These are phyloP conservation scores for Globisporangium paddicum DNA, from an alignment of 352 stramenopile species.

Conservation along the genomic window DNA sequence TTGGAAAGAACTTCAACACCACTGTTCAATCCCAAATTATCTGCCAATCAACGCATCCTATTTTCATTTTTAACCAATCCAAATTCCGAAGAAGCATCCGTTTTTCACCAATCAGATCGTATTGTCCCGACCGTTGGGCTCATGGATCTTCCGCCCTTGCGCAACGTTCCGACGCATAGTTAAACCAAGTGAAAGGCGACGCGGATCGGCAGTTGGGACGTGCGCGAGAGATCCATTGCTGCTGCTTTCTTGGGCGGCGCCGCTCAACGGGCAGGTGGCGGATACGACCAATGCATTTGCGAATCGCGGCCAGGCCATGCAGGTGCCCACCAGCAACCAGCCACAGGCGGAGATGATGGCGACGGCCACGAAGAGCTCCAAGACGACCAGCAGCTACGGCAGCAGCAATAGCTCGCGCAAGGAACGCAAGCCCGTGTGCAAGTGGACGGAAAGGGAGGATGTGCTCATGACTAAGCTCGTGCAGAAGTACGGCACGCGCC, in stretches of 20 bases:
- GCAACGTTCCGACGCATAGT: constrained; percentile 43
- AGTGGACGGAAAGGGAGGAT: constrained; percentile 89
- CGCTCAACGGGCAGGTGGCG: constrained; percentile 22
- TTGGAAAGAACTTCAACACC: constrained; percentile 9
- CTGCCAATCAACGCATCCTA: background rate
- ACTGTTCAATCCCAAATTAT: background rate
- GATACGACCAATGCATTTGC: constrained; percentile 17
- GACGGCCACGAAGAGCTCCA: background rate
- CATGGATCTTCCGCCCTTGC: constrained; percentile 20
- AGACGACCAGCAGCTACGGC: background rate
- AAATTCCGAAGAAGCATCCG: too few species aligned
- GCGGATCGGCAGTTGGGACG: constrained; percentile 40
- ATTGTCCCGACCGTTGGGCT: constrained; percentile 7
- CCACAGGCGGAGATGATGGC: background rate
- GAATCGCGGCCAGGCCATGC: constrained; percentile 9
- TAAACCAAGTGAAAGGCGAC: constrained; percentile 26
- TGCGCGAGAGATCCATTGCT: constrained; percentile 1
- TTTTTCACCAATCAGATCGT: background rate
- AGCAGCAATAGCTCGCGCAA: constrained; percentile 26
- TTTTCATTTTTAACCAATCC: constrained; percentile 1
- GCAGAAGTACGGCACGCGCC: constrained; percentile 91
- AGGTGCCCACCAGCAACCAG: background rate
- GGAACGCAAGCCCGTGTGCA: constrained; percentile 78
- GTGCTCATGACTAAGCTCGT: constrained; percentile 85
- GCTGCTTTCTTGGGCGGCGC: too few species aligned